Evolutionary conservation across 306 rosid species (phyloP), one percentile per base, ranked within the genome.

Genomic region (Psophocarpus tetragonolobus): DNA sequence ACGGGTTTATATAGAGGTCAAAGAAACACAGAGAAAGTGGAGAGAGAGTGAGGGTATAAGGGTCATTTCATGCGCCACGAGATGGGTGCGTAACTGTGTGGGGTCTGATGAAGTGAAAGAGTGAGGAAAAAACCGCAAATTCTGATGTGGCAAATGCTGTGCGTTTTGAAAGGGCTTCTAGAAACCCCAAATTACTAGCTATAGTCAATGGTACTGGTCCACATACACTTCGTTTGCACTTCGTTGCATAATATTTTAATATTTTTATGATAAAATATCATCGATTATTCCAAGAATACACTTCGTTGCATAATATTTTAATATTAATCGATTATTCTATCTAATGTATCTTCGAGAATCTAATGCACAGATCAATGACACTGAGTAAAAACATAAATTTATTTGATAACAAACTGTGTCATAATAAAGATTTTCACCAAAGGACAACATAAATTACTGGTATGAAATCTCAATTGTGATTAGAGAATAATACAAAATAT

Each of bases 1-100:
- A 79, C 21, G 39, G 1, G 50, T 6, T 12, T 79, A 82, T 85
- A 85, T 65, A 30, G 75, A 1, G 12, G 75, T 79, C 80, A 85
- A 79, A 23, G 32, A 9, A 1, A 11, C 5, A 66, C 61, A 78
- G 80, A 72, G 10, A 24, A 8, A 48, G 21, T 1, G 45, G 13
- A 4, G 9, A 21, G 4, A 65, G 50, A 82, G 8, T 3, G 3
- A 74, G 32, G 86, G 73, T 12, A 63, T 3, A 35, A 78, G 1
- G 0, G 88, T 44, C 15, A 81, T 81, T 85, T 10, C 6, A 3
- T 0, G 0, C 23, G 71, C 56, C 75, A 71, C 79, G 61, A 5
- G 50, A 68, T 75, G 14, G 45, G 11, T 47, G 81, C 23, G 8
- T 68, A 61, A 20, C 51, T 12, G 30, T 20, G 53, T 51, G 47